Percentiles rank a stretch among this genome's conserved stretches.
These are phyloP conservation scores for Apiospora phragmitis DNA, from an alignment of 2,329 filamentous ascomycete species.

Conservation along the genomic window DNA sequence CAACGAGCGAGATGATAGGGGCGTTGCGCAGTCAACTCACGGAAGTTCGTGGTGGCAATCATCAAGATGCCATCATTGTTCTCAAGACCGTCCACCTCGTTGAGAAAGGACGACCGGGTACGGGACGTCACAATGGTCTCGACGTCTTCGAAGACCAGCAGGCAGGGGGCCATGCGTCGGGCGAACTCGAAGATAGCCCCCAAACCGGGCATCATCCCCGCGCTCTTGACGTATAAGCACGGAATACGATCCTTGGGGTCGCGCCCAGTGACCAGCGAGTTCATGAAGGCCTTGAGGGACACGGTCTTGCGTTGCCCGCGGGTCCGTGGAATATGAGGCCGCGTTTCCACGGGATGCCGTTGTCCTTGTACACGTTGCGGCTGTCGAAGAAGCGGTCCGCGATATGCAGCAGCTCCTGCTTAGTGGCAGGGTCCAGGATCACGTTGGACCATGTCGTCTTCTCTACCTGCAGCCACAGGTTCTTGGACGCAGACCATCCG, in stretches of 20 bases:
- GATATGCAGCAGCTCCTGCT: constrained; percentile 60
- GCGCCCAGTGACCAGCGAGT: too few relatives aligned
- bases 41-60: constrained; percentile 61
- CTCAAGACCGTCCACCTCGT: constrained; percentile 68
- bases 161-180: constrained; percentile 61
- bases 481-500: constrained; percentile 59
- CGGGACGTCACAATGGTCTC: constrained; percentile 61
- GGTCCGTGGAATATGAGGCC: constrained; percentile 68
- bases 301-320: constrained; percentile 66
- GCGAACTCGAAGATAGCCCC: constrained; percentile 62
- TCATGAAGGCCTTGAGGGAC: constrained; percentile 69
- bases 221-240: constrained; percentile 62
- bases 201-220: too few relatives aligned
- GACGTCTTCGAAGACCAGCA: constrained; percentile 70
- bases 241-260: too few relatives aligned
- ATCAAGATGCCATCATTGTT: constrained; percentile 70
- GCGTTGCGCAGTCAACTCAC: too few relatives aligned
- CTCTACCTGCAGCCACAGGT: constrained; percentile 56
- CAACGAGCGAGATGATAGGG: too few relatives aligned
- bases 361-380: constrained; percentile 54
- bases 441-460: constrained; percentile 62
- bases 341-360: constrained; percentile 69
- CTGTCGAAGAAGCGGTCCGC: constrained; percentile 63
- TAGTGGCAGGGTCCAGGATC: constrained; percentile 65
- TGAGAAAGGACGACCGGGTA: constrained; percentile 67